Conservation (phyloP, 805 yeast species). For the Cyberlindnera maritima region DNA sequence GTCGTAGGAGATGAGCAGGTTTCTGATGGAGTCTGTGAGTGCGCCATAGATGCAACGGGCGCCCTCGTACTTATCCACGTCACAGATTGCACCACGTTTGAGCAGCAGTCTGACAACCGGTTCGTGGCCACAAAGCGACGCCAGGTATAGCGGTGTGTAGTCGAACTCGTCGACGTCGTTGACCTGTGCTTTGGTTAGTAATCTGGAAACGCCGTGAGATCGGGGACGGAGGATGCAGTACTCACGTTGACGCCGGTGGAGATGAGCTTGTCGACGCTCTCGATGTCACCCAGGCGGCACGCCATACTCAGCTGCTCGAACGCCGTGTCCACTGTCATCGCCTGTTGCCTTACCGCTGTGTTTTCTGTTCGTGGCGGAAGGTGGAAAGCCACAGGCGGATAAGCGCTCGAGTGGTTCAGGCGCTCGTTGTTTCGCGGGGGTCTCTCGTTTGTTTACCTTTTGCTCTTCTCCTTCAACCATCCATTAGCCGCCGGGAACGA, state of each 20-base stretch:
- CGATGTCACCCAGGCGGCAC: slow-evolving; percentile 68
- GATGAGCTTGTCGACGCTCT: slow-evolving; percentile 55
- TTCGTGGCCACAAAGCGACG: slow-evolving; percentile 74
- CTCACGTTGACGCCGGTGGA: slow-evolving; percentile 48
- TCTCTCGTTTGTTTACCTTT: not conserved
- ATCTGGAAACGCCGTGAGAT: too few species aligned
- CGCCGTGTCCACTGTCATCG: not conserved
- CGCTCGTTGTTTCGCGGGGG: not conserved
- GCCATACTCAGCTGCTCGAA: slow-evolving; percentile 54
- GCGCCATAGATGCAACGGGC: slow-evolving; percentile 80
- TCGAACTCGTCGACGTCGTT: slow-evolving; percentile 65
- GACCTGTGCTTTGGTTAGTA: slow-evolving; percentile 7
- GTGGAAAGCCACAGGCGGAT: too few species aligned
- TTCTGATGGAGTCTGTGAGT: slow-evolving; percentile 60
- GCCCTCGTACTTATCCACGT: slow-evolving; percentile 79
- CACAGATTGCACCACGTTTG: slow-evolving; percentile 71
- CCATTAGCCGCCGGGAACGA: not conserved
- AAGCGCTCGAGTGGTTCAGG: too few species aligned
- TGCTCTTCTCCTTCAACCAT: not conserved
- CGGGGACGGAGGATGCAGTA: too few species aligned
- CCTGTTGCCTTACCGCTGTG: not conserved
- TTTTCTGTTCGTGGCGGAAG: too few species aligned
- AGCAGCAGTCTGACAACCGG: slow-evolving; percentile 58
- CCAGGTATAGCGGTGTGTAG: slow-evolving; percentile 70
- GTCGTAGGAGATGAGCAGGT: slow-evolving; percentile 55